These are phyloP conservation scores for Botrytis sinoallii DNA, from an alignment of 2,329 filamentous ascomycete species.

Conservation along the genomic window DNA sequence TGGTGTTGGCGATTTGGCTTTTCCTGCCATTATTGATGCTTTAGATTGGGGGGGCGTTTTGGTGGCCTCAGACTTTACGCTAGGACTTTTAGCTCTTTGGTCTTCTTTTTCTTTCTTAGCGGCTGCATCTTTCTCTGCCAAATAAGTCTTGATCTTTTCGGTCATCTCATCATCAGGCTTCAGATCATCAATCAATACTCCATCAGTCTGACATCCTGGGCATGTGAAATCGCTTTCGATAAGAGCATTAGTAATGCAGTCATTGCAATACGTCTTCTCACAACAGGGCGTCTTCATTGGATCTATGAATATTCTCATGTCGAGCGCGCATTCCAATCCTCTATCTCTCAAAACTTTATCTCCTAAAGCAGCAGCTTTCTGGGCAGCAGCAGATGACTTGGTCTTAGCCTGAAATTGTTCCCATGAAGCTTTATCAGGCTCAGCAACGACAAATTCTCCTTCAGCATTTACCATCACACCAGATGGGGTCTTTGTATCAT, in stretches of 20 bases:
- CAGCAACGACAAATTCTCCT: conserved; percentile 94
- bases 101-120: conserved; percentile 41
- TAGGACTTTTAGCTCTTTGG: conserved; percentile 46
- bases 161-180: conserved; percentile 75
- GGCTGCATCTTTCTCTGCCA: conserved; percentile 53
- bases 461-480: conserved; percentile 98
- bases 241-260: conserved; percentile 98
- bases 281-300: conserved; percentile 99
- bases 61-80: conserved; percentile 35
- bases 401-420: conserved; percentile 94
- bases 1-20: conserved; percentile 31
- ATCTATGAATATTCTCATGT: conserved; percentile 97
- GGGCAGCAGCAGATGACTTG: conserved; percentile 78
- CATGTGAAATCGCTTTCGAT: conserved; percentile 98
- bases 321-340: conserved; percentile 89
- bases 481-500: conserved; percentile 76
- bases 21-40: conserved; percentile 20
- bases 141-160: conserved; percentile 73
- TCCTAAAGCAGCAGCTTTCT: conserved; percentile 72
- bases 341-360: conserved; percentile 85
- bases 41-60: conserved; percentile 35
- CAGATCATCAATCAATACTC: conserved; percentile 90
- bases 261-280: conserved; percentile 97
- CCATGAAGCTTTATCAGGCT: conserved; percentile 94
- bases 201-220: conserved; percentile 85